Base-by-base conservation (phyloP, 345 rosid species). In the Hibiscus syriacus region DNA sequence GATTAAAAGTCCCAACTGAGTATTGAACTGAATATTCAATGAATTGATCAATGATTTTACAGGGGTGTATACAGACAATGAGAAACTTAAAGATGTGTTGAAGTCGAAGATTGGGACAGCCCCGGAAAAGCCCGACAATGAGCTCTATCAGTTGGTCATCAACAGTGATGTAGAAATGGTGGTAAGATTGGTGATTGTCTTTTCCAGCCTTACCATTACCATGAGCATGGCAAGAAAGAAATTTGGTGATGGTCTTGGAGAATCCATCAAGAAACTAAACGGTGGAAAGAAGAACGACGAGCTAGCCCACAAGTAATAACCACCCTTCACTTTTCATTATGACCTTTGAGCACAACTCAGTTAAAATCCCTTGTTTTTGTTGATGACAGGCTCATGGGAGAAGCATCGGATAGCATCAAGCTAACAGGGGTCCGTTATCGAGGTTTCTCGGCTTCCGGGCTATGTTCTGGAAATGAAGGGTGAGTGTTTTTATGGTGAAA, bases 251-350 rank as follows among this genome's bases (percentile, higher is more conserved):
- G 78, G 81, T 29, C 83, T 83, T 0, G 83, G 77, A 67, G 80
- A 82, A 64, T 69, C 84, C 56, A 72, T 77, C 2, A 80, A 72
- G 58, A 83, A 78, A 60, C 75, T 82, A 14, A 73, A 68, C 6
- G 81, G 86, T 27, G 81, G 79, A 36, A 77, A 82, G 70, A 80
- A 76, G 73, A 73, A 77, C 34, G 82, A 77, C 0, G 82, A 80
- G 55, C 75, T 80, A 20, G 55, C 79, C 19, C 76, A 38, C 70
- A 80, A 80, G 85, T 77, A 77, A 80, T 77, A 75, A 55, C 23
- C 38, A 36, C 11, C 39, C 6, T 22, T 20, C 9, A 17, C 19
- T 13, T 63, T 25, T 9, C 8, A n/a, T 34, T 6, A 25, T 0
- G 13, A 19, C 54, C 11, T 36, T 41, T 58, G n/a, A 20, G 29